A percentile compares a stretch with the other conserved stretches of the same genome.
Conservation (phyloP, 2,329 filamentous ascomycete genomes). For the Pseudogymnoascus sp. region DNA sequence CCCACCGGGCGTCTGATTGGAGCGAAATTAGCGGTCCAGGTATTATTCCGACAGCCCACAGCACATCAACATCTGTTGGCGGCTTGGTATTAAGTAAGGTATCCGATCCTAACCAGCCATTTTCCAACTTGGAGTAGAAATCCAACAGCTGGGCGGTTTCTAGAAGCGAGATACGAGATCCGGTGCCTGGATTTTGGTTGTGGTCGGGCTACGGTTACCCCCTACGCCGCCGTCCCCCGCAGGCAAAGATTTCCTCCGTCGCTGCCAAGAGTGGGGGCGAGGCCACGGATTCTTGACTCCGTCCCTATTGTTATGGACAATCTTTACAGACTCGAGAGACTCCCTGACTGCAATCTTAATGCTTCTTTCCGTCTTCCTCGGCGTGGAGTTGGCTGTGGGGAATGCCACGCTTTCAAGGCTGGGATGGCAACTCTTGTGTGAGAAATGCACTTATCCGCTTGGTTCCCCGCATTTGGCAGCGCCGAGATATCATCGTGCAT, state of each 20-base stretch:
- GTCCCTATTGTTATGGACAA: neutral
- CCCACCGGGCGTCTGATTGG: neutral
- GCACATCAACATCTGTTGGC: neutral
- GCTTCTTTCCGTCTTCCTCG: neutral
- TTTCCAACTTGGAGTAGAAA: neutral
- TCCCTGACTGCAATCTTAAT: neutral
- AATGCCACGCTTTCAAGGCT: neutral
- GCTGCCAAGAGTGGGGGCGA: neutral
- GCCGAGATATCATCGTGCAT: neutral
- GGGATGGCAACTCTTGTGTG: neutral
- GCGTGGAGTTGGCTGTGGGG: neutral
- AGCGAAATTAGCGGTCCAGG: neutral
- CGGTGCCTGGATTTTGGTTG: neutral
- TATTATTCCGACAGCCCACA: neutral
- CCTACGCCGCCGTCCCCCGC: neutral
- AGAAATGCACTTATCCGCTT: neutral
- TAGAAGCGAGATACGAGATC: neutral
- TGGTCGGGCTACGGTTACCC: neutral
- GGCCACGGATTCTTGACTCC: slow-evolving; percentile 1
- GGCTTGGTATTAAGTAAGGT: neutral
- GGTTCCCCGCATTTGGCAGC: neutral
- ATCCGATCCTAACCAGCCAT: neutral
- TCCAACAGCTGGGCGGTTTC: neutral
- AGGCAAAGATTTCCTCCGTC: neutral
- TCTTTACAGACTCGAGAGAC: neutral